These are phyloP conservation scores for Herpotrichia juniperi DNA, from an alignment of 2,329 filamentous ascomycete species.

Conservation along the genomic window DNA sequence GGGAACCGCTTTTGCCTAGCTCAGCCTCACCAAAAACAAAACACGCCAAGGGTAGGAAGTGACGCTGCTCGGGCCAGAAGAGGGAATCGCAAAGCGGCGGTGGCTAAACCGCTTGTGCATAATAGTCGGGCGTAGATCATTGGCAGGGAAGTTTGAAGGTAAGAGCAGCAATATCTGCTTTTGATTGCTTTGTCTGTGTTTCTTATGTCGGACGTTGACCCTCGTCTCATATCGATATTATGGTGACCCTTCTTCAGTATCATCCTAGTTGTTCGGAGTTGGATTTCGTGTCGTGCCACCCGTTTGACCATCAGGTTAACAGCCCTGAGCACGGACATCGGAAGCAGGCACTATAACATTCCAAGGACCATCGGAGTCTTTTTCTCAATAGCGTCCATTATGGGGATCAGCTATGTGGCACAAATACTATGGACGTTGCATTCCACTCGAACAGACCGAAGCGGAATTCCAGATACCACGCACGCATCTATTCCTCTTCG, in stretches of 20 bases:
- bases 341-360: conserved; percentile 24
- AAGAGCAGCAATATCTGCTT: conserved; percentile 31
- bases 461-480: conserved; percentile 10
- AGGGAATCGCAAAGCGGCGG: conserved; percentile 44
- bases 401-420: conserved; percentile 29
- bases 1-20: conserved; percentile 41
- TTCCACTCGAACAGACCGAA: conserved; percentile 9
- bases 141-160: conserved; percentile 32
- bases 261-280: conserved; percentile 33
- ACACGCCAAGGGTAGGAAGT: conserved; percentile 45
- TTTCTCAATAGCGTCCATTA: conserved; percentile 26
- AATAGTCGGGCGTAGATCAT: conserved; percentile 37
- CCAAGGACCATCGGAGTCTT: conserved; percentile 22
- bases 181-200: conserved; percentile 34
- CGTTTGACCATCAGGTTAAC: conserved; percentile 33
- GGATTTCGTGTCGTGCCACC: conserved; percentile 35
- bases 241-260: conserved; percentile 27
- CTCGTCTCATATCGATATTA: conserved; percentile 39
- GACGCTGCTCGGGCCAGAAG: conserved; percentile 44
- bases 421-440: conserved; percentile 27
- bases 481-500: conserved; percentile 13
- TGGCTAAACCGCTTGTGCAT: conserved; percentile 49
- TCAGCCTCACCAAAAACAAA: too few species aligned
- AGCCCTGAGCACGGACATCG: conserved; percentile 36
- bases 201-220: conserved; percentile 36